Evolutionary conservation across 805 yeast genomes (phyloP).

Genomic region (Yarrowia sp.): DNA sequence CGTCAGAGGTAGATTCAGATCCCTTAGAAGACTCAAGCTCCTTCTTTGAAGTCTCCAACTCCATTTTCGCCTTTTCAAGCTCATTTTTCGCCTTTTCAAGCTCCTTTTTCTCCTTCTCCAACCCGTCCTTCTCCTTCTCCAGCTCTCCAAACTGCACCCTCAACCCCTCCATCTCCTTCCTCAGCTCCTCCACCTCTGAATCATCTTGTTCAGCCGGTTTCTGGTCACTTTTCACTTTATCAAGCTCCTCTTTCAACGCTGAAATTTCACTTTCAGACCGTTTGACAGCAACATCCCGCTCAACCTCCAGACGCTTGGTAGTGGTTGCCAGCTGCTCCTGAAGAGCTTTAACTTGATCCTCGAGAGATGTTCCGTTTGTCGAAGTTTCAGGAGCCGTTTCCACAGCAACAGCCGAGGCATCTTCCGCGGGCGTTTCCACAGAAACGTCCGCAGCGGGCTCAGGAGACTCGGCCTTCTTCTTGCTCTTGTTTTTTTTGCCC

Average conservation of each 20-base stretch:
- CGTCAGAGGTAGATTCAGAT: background rate
- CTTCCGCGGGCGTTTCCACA: constrained; percentile 57
- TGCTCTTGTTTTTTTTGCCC: constrained; percentile 27
- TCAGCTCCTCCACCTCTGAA: background rate
- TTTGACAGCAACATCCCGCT: constrained; percentile 5
- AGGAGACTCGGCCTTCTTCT: constrained; percentile 1
- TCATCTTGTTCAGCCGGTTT: background rate
- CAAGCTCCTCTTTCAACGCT: background rate
- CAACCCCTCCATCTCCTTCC: background rate
- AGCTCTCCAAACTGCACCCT: background rate
- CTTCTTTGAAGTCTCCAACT: background rate
- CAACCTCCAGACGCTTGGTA: constrained; percentile 7
- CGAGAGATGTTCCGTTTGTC: background rate
- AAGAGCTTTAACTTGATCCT: background rate
- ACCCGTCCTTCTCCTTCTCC: background rate
- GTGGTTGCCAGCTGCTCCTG: background rate
- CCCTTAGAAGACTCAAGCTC: background rate
- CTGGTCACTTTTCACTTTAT: background rate
- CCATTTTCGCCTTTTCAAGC: background rate
- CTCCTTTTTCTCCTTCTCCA: background rate
- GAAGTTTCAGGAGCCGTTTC: background rate
- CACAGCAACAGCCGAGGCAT: background rate
- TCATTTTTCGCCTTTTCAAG: background rate
- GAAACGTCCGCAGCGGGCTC: constrained; percentile 38
- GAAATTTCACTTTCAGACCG: background rate